Evolutionary conservation across 441 rosid species (phyloP).

Genomic region (Pelargonium cotyledonis): DNA sequence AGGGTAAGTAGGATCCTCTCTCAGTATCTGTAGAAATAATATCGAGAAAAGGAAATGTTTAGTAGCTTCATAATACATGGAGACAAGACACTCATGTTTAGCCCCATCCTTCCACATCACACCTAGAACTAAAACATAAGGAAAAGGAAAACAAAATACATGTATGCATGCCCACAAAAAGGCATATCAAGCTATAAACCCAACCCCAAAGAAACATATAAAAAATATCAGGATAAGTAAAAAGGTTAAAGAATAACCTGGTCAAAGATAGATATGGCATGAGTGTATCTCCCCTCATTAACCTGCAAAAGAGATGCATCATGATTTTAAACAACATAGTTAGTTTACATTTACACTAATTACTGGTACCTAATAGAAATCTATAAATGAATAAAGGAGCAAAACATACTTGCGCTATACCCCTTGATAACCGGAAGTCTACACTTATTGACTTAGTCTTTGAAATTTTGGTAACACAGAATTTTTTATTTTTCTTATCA

Average conservation of each 20-base stretch:
- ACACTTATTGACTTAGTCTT: constrained; percentile 77
- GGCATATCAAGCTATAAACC: neutral
- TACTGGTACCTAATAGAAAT: constrained; percentile 10
- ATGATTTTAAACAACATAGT: constrained; percentile 20
- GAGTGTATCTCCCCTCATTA: constrained; percentile 85
- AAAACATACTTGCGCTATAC: constrained; percentile 78
- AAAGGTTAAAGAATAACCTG: constrained; percentile 43
- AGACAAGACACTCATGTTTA: constrained; percentile 12
- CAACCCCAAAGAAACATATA: constrained; percentile 5
- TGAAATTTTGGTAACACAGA: constrained; percentile 58
- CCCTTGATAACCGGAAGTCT: constrained; percentile 92
- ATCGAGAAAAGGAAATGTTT: constrained; percentile 11
- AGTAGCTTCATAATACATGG: neutral
- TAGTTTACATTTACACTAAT: constrained; percentile 10
- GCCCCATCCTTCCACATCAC: constrained; percentile 16
- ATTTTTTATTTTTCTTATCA: constrained; percentile 49
- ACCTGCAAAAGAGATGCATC: constrained; percentile 46
- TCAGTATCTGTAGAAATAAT: constrained; percentile 50
- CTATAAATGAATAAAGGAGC: constrained; percentile 13
- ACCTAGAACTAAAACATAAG: constrained; percentile 14
- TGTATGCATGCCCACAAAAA: neutral
- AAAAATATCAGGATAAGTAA: constrained; percentile 17
- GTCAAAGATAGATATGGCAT: constrained; percentile 85
- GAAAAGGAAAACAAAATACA: neutral
- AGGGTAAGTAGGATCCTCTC: constrained; percentile 81